Base-by-base conservation (phyloP, 2,329 filamentous ascomycete species). In the Pyrenophora tritici-repentis region DNA sequence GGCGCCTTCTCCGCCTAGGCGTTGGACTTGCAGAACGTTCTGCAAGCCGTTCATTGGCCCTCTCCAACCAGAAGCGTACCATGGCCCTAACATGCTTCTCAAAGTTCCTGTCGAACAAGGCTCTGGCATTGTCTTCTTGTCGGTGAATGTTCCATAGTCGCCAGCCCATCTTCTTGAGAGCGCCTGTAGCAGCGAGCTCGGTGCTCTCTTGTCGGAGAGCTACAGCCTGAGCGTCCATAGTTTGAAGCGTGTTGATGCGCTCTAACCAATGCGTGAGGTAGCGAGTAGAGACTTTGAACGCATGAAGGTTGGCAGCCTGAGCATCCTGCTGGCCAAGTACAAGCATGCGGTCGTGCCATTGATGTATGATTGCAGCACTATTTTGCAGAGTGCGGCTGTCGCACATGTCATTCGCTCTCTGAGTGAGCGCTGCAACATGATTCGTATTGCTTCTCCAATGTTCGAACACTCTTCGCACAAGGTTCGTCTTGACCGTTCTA, bases 131-230 rank as follows among this genome's bases (percentile, higher is more conserved):
- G 49, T 84, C 78, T 8, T 75, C 67, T 18, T 76, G 76, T 43
- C 78, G 78, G 18, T 75, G 74, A 4, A 82, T 71, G 34, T 83
- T 81, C 70, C 86, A 86, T 2, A 82, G 72, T 6, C 78, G 78
- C 70, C 84, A 81, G 45, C 81, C 83, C n/a, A 86, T 70, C 60
- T 79, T 82, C 63, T 81, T 82, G 49, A 86, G 71, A 18, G 75
- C 76, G 12, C 71, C 72, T 9, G 75, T 74, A 12, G 81, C 78
- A 3, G 77, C 69, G 18, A 76, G 70, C 10, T 81, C 75, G 4
- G 78, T 70, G 35, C 77, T 78, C 50, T 80, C 73, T 20, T 78
- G 75, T 42, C 76, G 66, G 31, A 83, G 73, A 1, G 72, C 67
- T 3, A 73, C 52, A 10, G 83, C 83, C 61, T 79, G 75, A 18